Conservation (phyloP, 768 basidiomycete genomes). For the Suillus brevipes region DNA sequence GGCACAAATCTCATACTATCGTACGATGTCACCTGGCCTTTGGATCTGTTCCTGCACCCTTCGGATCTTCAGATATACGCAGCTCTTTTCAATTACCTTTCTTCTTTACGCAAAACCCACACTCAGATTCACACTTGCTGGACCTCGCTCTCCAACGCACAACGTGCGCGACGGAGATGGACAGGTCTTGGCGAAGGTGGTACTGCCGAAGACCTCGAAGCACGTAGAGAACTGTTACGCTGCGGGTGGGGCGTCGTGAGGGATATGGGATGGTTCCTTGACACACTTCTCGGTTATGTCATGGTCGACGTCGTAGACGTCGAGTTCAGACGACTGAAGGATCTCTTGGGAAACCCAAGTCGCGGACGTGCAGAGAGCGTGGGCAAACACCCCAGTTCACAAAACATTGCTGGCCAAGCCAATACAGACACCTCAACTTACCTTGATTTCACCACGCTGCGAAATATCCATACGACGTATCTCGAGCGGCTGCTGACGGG, state of each 20-base stretch:
- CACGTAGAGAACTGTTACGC: conserved; percentile 63
- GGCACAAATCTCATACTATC: conserved; percentile 74
- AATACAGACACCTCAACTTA: conserved; percentile 30
- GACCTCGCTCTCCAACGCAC: conserved; percentile 82
- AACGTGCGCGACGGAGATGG: conserved; percentile 82
- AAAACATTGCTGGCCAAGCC: conserved; percentile 11
- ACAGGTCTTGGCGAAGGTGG: conserved; percentile 88
- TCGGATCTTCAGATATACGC: conserved; percentile 75
- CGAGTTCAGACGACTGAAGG: conserved; percentile 74
- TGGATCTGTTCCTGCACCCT: conserved; percentile 84
- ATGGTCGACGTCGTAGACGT: conserved; percentile 90
- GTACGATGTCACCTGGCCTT: conserved; percentile 80
- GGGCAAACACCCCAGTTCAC: conserved; percentile 9
- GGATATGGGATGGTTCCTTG: conserved; percentile 91
- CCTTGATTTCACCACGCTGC: conserved; percentile 85
- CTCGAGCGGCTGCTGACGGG: conserved; percentile 78
- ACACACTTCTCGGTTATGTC: conserved; percentile 78
- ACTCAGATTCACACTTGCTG: conserved; percentile 78
- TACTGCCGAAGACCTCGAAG: conserved; percentile 66
- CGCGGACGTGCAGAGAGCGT: conserved; percentile 23
- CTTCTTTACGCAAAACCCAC: conserved; percentile 83
- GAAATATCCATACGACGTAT: conserved; percentile 79
- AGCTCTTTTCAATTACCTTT: conserved; percentile 78
- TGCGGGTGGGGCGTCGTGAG: conserved; percentile 86
- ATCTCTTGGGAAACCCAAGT: conserved; percentile 41